Base-by-base conservation (phyloP, 129 eudicot genomes). In the Flaveria ramosissima region DNA sequence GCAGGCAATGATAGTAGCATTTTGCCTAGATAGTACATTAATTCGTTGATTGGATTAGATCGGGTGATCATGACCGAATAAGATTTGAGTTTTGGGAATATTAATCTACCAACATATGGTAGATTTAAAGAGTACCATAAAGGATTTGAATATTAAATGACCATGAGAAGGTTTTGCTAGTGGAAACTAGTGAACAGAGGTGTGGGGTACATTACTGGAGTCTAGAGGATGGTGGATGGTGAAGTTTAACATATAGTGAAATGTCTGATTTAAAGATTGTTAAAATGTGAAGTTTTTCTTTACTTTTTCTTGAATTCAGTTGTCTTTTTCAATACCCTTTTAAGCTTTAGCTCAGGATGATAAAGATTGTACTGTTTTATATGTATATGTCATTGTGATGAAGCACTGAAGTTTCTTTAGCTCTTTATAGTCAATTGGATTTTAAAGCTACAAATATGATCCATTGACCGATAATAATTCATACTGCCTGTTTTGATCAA, bases 91-190 rank as follows among this genome's bases (percentile, higher is more conserved):
- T 46, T 75, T 61, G 74, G 50, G 79, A 52, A 70, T 45, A 72
- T 69, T 75, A 71, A 82, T 71, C 81, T 83, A 59, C 84, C 83
- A 85, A 85, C 45, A 65, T 72, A 85, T 80, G 89, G 89, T 76
- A 78, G 82, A 77, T 87, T 27, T 63, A 78, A 81, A 62, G 77
- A 27, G 20, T 79, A 30, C 47, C 70, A 81, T 48, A 70, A 78
- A 71, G 46, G 81, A 65, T 76, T 75, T 60, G 77, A 81, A 47
- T 67, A 81, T 82, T 72, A 57, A 56, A 62, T 62, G 52, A 73
- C 68, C 46, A 56, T 75, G 75, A 71, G 72, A 82, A 72, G 57
- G 64, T 11, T 69, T 39, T 62, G 81, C 68, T 51, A 70, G 83
- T 81, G 89, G 82, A 77, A 73, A 72, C 73, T 85, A 80, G 87